phyloP scores from a whole-genome alignment of 352 stramenopile genomes.

The Pythium monospermum region DNA sequence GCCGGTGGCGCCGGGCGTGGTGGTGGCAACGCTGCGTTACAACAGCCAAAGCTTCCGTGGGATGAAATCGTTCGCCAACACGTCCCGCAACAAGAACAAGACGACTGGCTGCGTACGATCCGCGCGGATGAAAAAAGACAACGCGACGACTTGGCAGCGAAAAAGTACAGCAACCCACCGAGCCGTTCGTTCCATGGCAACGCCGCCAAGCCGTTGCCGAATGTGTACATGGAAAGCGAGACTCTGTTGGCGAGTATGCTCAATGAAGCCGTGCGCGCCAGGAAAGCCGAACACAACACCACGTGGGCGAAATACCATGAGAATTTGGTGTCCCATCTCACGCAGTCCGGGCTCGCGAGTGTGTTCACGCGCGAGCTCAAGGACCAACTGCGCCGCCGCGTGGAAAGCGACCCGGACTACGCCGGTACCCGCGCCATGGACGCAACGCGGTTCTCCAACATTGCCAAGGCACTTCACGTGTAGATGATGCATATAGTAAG shows the following conservation, averaged over 20 bases:
- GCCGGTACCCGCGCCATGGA: constrained; percentile 26
- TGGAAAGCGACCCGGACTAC: constrained; percentile 53
- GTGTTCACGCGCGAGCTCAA: constrained; percentile 66
- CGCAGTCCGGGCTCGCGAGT: constrained; percentile 35
- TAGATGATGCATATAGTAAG: not conserved
- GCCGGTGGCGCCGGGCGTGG: constrained; percentile 22
- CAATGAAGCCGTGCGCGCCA: constrained; percentile 54
- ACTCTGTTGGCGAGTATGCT: constrained; percentile 62
- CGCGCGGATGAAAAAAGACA: constrained; percentile 44
- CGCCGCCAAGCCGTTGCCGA: constrained; percentile 43
- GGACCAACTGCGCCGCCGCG: constrained; percentile 41
- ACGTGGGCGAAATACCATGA: constrained; percentile 52
- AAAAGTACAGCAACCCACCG: constrained; percentile 31
- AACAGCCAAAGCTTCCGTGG: constrained; percentile 43
- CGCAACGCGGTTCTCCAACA: constrained; percentile 43
- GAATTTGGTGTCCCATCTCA: constrained; percentile 46
- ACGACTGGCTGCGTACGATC: constrained; percentile 67
- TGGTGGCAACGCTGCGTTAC: constrained; percentile 22
- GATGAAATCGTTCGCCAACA: constrained; percentile 67
- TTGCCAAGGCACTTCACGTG: constrained; percentile 31
- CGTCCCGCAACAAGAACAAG: constrained; percentile 44
- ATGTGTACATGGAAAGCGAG: constrained; percentile 52
- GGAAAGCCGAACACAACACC: constrained; percentile 47
- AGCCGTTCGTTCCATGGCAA: constrained; percentile 62
- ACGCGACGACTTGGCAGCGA: constrained; percentile 23